A percentile compares a stretch with the other conserved stretches of the same genome.
phyloP scores from a whole-genome alignment of 2,329 filamentous ascomycete species.

The Talaromyces marneffei region DNA sequence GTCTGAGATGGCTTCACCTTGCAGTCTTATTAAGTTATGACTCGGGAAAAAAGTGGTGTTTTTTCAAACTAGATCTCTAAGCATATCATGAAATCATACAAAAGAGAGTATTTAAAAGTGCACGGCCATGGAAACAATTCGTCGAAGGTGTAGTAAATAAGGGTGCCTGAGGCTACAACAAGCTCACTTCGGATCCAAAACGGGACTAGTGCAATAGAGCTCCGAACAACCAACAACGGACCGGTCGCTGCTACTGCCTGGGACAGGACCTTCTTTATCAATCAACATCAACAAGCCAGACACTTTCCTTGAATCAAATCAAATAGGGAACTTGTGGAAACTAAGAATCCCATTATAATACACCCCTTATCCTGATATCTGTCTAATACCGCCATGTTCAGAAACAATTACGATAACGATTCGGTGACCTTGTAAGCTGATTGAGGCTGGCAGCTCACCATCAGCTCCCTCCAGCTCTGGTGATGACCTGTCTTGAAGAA shows the following conservation, averaged over 20 bases:
- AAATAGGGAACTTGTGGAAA: background rate
- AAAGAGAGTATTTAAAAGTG: too few species aligned
- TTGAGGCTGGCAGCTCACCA: background rate
- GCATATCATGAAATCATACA: too few species aligned
- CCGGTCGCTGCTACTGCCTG: background rate
- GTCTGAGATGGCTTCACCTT: background rate
- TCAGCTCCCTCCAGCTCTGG: slow-evolving; percentile 1
- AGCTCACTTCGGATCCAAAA: background rate
- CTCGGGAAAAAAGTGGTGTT: too few species aligned
- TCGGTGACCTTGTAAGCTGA: slow-evolving; percentile 89
- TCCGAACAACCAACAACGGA: slow-evolving; percentile 1
- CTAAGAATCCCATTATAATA: background rate
- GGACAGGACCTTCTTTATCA: background rate
- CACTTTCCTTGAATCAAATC: background rate
- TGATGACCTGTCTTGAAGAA: background rate
- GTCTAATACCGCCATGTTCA: slow-evolving; percentile 65
- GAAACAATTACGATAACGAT: slow-evolving; percentile 99
- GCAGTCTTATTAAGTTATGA: background rate
- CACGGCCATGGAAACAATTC: too few species aligned
- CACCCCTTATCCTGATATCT: background rate
- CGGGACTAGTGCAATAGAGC: background rate
- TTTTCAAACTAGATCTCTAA: too few species aligned
- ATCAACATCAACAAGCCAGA: background rate
- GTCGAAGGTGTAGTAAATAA: too few species aligned
- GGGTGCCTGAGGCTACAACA: background rate